Conservation (phyloP, 192 early-diverging fungal species). For the Backusella psychrophila region DNA sequence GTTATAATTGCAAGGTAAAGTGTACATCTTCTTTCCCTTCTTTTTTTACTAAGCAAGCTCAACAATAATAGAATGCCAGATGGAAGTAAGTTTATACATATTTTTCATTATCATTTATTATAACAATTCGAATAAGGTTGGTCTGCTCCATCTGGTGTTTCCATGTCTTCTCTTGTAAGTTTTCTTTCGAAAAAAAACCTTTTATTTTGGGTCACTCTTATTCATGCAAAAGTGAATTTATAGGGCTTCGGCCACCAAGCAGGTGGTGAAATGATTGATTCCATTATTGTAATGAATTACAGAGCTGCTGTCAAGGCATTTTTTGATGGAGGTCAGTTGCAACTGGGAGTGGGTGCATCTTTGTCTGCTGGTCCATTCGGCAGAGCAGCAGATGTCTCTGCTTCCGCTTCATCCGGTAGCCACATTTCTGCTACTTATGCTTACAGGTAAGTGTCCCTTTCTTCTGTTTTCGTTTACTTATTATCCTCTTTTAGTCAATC, state of each 20-base stretch:
- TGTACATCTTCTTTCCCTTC: too few species aligned
- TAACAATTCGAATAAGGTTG: slow-evolving; percentile 15
- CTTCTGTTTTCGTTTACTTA: slow-evolving; percentile 53
- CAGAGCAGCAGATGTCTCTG: slow-evolving; percentile 17
- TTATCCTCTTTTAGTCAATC: slow-evolving; percentile 7
- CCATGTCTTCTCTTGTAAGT: slow-evolving; percentile 25
- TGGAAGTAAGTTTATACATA: slow-evolving; percentile 17
- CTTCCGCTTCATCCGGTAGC: neutral
- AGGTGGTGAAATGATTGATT: slow-evolving; percentile 25
- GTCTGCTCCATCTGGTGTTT: slow-evolving; percentile 30
- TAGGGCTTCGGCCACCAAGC: slow-evolving; percentile 25
- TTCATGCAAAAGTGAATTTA: neutral
- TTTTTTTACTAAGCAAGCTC: neutral
- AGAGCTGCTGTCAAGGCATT: slow-evolving; percentile 31
- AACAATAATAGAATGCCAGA: slow-evolving; percentile 16
- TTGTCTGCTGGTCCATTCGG: slow-evolving; percentile 23
- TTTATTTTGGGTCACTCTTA: neutral
- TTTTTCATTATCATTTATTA: neutral
- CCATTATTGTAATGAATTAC: slow-evolving; percentile 31
- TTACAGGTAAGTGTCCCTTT: slow-evolving; percentile 57
- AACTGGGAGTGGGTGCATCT: slow-evolving; percentile 22
- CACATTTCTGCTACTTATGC: slow-evolving; percentile 28
- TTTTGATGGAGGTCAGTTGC: slow-evolving; percentile 28
- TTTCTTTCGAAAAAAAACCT: neutral
- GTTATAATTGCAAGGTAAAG: slow-evolving; percentile 32